These are phyloP conservation scores for Pseudisothecium myosuroides DNA, from an alignment of 225 moss, liverwort and hornwort genomes.

Conservation along the genomic window DNA sequence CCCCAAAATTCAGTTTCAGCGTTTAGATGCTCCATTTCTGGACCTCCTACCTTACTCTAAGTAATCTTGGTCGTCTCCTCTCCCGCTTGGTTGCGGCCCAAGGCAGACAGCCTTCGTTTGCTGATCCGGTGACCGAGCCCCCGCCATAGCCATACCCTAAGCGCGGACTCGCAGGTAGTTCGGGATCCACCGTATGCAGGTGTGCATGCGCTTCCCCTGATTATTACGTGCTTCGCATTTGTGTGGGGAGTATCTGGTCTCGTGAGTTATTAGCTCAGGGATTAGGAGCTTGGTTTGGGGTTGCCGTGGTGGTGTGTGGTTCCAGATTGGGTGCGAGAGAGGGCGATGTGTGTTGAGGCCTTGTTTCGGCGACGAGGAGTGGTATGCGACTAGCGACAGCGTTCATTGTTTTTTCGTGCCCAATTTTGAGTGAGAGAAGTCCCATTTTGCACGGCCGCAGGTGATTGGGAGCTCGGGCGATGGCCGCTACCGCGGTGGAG, in stretches of 20 bases:
- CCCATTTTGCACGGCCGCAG: too few relatives aligned
- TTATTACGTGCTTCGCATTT: not conserved
- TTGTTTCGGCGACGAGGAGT: not conserved
- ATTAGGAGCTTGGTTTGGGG: not conserved
- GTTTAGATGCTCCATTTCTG: too few relatives aligned
- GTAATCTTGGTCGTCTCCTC: too few relatives aligned
- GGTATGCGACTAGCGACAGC: not conserved
- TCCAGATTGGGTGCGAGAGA: not conserved
- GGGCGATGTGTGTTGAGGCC: not conserved
- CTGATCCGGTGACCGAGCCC: too few relatives aligned
- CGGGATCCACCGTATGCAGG: not conserved
- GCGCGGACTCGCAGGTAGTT: not conserved
- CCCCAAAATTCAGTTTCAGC: too few relatives aligned
- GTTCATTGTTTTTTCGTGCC: too few relatives aligned
- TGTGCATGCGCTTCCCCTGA: not conserved
- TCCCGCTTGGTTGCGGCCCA: too few relatives aligned
- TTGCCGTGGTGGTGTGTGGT: not conserved
- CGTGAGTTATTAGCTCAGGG: not conserved
- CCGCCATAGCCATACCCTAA: not conserved
- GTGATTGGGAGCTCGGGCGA: too few relatives aligned
- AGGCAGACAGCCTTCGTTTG: too few relatives aligned
- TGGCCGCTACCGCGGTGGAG: conserved; percentile 38
- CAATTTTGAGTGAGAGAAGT: too few relatives aligned
- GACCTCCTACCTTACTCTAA: too few relatives aligned
- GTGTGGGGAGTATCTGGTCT: too few relatives aligned